phyloP scores from a whole-genome alignment of 805 yeast genomes.

The Pichia eremophila region DNA sequence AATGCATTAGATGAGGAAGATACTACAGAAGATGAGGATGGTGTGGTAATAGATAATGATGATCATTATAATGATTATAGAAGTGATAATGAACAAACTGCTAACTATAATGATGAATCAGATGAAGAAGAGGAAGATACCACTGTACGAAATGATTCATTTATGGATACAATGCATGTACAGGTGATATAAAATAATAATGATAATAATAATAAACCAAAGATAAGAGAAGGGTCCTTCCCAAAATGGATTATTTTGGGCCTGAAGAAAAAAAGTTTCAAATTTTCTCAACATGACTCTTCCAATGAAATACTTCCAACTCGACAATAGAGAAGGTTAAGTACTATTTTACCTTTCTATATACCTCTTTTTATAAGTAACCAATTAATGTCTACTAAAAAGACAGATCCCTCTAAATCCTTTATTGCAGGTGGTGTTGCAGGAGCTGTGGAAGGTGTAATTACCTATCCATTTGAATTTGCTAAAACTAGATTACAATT shows the following conservation, averaged over 20 bases:
- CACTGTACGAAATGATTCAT: not conserved
- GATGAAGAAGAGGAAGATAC: not conserved
- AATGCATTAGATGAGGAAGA: not conserved
- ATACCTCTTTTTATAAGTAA: not conserved
- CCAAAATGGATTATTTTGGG: too few species aligned
- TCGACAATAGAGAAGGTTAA: too few species aligned
- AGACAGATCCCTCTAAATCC: constrained; percentile 67
- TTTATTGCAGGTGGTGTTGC: constrained; percentile 94
- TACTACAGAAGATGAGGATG: not conserved
- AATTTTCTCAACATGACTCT: too few species aligned
- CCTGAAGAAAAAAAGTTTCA: too few species aligned
- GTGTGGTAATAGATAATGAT: not conserved
- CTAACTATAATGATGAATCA: not conserved
- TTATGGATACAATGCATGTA: not conserved
- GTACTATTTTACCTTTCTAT: too few species aligned
- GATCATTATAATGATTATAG: not conserved
- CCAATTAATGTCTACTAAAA: constrained; percentile 7
- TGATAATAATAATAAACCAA: too few species aligned
- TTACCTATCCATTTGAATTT: constrained; percentile 94
- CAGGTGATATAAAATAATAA: not conserved
- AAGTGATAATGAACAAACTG: not conserved
- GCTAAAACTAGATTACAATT: constrained; percentile 91
- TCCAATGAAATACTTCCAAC: too few species aligned
- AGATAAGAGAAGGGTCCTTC: too few species aligned
- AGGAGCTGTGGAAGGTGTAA: constrained; percentile 88